Percentiles rank a stretch among this genome's conserved stretches.
These are phyloP conservation scores for Helicocarpus griseus DNA, from an alignment of 2,329 filamentous ascomycete genomes.

Conservation along the genomic window DNA sequence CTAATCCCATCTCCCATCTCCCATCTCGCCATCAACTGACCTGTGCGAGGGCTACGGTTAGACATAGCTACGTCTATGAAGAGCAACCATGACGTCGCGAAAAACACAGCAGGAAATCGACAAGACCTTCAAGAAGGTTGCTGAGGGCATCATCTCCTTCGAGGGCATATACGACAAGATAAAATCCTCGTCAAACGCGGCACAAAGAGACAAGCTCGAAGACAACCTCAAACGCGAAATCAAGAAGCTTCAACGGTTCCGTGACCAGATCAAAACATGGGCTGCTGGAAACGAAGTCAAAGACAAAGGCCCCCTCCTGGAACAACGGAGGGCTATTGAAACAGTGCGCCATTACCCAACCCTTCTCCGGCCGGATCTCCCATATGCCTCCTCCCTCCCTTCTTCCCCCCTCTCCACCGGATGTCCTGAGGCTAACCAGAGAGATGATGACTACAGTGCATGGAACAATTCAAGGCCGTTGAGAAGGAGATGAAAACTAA, in stretches of 20 bases:
- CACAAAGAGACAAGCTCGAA: constrained; percentile 96
- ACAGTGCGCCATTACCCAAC: constrained; percentile 51
- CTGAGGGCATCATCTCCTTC: constrained; percentile 84
- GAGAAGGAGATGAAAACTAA: constrained; percentile 99
- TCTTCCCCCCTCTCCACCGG: constrained; percentile 5
- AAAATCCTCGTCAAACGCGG: constrained; percentile 77
- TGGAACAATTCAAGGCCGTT: constrained; percentile 99
- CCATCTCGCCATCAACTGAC: neutral
- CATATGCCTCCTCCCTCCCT: neutral
- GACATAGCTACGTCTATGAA: constrained; percentile 11
- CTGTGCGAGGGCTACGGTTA: neutral
- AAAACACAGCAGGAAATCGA: constrained; percentile 98
- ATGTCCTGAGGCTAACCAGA: constrained; percentile 9
- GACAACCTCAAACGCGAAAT: constrained; percentile 98
- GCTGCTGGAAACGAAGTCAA: constrained; percentile 98
- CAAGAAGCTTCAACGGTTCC: constrained; percentile 95
- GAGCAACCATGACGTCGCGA: constrained; percentile 69
- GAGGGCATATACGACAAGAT: constrained; percentile 98
- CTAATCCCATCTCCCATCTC: neutral
- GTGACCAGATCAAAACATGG: constrained; percentile 99
- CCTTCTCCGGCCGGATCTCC: neutral
- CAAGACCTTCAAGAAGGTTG: constrained; percentile 98
- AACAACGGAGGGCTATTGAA: constrained; percentile 93
- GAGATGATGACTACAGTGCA: constrained; percentile 41
- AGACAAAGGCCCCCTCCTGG: constrained; percentile 90